phyloP scores from a whole-genome alignment of 2,329 filamentous ascomycete species.

The Sporothrix protearum region DNA sequence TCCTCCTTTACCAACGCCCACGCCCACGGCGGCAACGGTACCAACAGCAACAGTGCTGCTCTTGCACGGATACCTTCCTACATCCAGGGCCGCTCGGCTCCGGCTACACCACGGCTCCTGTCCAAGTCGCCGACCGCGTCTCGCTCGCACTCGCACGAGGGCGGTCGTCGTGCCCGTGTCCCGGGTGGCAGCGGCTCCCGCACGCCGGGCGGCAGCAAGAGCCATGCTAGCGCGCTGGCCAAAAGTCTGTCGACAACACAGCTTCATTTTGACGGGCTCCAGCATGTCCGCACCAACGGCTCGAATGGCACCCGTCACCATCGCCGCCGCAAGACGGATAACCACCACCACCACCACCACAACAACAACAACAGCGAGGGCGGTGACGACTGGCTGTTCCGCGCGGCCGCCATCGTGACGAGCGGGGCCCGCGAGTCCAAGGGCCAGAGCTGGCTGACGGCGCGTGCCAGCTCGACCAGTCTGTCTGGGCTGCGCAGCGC shows the following conservation, averaged over 20 bases:
- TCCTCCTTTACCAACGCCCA: constrained; percentile 33
- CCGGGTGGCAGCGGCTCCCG: neutral
- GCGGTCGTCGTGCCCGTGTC: constrained; percentile 27
- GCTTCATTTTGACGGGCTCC: constrained; percentile 35
- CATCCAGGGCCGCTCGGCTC: constrained; percentile 59
- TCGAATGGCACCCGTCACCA: constrained; percentile 24
- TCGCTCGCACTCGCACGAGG: constrained; percentile 43
- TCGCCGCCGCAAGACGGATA: constrained; percentile 29
- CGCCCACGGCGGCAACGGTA: constrained; percentile 44
- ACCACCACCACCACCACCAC: constrained; percentile 26
- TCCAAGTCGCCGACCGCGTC: constrained; percentile 54
- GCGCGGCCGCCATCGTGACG: constrained; percentile 60
- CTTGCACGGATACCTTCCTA: constrained; percentile 48
- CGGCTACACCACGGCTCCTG: constrained; percentile 61
- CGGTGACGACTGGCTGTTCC: constrained; percentile 59
- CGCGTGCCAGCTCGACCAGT: constrained; percentile 61
- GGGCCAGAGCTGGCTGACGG: constrained; percentile 66
- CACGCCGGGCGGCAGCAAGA: neutral
- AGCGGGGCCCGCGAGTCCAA: constrained; percentile 63
- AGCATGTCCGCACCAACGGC: constrained; percentile 26
- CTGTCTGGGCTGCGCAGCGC: constrained; percentile 50
- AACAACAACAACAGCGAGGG: constrained; percentile 18
- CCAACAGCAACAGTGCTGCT: constrained; percentile 28
- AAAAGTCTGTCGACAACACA: constrained; percentile 65
- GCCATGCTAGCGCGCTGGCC: constrained; percentile 36